Evolutionary conservation across 805 yeast species (phyloP).

Genomic region (Blastobotrys peoriensis): DNA sequence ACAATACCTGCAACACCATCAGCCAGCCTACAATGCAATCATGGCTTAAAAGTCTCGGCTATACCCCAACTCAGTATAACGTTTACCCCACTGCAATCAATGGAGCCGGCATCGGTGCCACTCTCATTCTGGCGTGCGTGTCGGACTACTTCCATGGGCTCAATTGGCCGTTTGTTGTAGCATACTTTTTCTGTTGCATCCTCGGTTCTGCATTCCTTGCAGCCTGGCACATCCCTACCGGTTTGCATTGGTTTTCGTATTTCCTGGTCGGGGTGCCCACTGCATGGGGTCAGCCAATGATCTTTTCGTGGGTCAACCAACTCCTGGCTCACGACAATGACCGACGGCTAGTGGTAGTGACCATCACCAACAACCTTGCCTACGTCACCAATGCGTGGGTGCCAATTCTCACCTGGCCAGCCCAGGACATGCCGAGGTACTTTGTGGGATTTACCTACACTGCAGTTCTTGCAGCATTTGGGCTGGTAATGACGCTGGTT

Average conservation of each 20-base stretch:
- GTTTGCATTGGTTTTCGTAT: constrained; percentile 47
- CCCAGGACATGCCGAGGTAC: constrained; percentile 34
- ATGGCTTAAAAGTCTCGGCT: constrained; percentile 39
- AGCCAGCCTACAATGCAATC: constrained; percentile 39
- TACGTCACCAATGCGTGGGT: constrained; percentile 39
- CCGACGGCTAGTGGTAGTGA: constrained; percentile 34
- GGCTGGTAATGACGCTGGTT: constrained; percentile 29
- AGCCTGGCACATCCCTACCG: constrained; percentile 43
- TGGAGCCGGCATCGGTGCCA: constrained; percentile 35
- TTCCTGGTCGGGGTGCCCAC: constrained; percentile 44
- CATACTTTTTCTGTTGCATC: constrained; percentile 34
- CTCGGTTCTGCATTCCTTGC: constrained; percentile 41
- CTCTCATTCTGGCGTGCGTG: constrained; percentile 33
- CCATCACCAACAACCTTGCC: constrained; percentile 37
- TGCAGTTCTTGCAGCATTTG: constrained; percentile 31
- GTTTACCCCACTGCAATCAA: constrained; percentile 37
- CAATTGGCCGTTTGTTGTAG: constrained; percentile 34
- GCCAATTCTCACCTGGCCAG: constrained; percentile 38
- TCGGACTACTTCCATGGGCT: constrained; percentile 35
- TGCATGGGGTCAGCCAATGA: constrained; percentile 50
- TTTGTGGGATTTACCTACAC: constrained; percentile 37
- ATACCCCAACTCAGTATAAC: constrained; percentile 34
- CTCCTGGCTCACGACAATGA: constrained; percentile 38
- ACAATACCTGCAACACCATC: constrained; percentile 33
- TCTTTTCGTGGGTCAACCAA: constrained; percentile 52